These are phyloP conservation scores for Capillidium rhysosporum DNA, from an alignment of 371 early-diverging fungal species.

Conservation along the genomic window DNA sequence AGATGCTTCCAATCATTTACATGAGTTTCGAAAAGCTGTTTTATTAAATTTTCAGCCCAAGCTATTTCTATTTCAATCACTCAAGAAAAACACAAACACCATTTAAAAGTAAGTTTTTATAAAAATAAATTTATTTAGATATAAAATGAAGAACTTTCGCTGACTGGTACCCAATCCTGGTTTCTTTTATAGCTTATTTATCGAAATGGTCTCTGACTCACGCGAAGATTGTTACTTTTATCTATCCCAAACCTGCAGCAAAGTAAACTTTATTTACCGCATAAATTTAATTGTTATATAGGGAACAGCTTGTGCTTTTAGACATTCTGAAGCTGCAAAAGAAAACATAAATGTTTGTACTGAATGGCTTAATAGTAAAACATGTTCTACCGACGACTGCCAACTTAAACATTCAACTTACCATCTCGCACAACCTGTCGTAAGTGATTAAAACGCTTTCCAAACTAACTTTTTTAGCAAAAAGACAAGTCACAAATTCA, in stretches of 20 bases:
- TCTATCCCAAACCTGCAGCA: not conserved
- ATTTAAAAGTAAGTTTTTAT: too few species aligned
- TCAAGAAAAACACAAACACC: too few species aligned
- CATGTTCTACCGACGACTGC: not conserved
- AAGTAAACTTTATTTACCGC: not conserved
- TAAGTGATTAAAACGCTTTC: not conserved
- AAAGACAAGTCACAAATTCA: not conserved
- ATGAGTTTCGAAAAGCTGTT: too few species aligned
- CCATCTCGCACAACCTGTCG: not conserved
- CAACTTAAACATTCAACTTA: not conserved
- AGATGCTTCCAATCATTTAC: too few species aligned
- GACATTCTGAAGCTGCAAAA: slow-evolving; percentile 1
- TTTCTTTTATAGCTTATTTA: too few species aligned
- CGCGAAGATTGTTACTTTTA: slow-evolving; percentile 5
- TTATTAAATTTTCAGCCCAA: too few species aligned
- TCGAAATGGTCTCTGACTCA: not conserved
- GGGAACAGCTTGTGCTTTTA: not conserved
- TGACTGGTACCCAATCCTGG: too few species aligned
- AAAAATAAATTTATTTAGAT: too few species aligned
- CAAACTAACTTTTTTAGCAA: not conserved
- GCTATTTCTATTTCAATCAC: too few species aligned
- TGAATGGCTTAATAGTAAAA: slow-evolving; percentile 1
- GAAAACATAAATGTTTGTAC: not conserved
- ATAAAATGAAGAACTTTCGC: too few species aligned
- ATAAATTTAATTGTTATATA: not conserved